Percentiles rank a stretch among this genome's conserved stretches.
Conservation (phyloP, 768 basidiomycete species). For the Hydnomerulius pinastri region DNA sequence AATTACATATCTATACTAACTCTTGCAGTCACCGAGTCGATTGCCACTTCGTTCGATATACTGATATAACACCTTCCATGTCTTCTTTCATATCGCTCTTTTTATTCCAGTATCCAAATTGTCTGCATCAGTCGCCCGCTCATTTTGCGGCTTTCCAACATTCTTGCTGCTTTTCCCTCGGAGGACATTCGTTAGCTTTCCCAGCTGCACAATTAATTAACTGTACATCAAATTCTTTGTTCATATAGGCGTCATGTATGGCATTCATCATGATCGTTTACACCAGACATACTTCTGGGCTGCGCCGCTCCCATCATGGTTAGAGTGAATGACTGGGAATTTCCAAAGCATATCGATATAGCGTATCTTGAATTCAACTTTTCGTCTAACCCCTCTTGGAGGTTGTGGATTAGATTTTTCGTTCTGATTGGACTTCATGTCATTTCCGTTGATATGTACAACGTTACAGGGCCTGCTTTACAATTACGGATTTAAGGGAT, state of each 20-base stretch:
- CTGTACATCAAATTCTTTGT: constrained; percentile 27
- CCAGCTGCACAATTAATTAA: constrained; percentile 13
- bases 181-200: constrained; percentile 11
- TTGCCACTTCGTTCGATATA: constrained; percentile 10
- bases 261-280: constrained; percentile 26
- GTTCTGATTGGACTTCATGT: not conserved
- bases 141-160: constrained; percentile 10
- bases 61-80: constrained; percentile 18
- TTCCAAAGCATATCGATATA: not conserved
- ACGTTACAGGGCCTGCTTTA: constrained; percentile 13
- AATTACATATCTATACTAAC: constrained; percentile 16
- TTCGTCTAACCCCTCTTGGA: not conserved
- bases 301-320: constrained; percentile 7
- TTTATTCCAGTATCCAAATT: constrained; percentile 12
- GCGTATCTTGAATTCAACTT: not conserved
- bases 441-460: constrained; percentile 26
- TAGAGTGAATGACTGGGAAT: not conserved
- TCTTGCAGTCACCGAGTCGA: constrained; percentile 4
- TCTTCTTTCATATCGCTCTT: constrained; percentile 12
- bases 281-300: constrained; percentile 12
- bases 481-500: constrained; percentile 39
- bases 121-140: constrained; percentile 2
- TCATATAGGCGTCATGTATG: constrained; percentile 30
- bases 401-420: not conserved
- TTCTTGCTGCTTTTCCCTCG: constrained; percentile 3